Base-by-base conservation (phyloP, 2,329 filamentous ascomycete species). In the Lecanicillium sp. region DNA sequence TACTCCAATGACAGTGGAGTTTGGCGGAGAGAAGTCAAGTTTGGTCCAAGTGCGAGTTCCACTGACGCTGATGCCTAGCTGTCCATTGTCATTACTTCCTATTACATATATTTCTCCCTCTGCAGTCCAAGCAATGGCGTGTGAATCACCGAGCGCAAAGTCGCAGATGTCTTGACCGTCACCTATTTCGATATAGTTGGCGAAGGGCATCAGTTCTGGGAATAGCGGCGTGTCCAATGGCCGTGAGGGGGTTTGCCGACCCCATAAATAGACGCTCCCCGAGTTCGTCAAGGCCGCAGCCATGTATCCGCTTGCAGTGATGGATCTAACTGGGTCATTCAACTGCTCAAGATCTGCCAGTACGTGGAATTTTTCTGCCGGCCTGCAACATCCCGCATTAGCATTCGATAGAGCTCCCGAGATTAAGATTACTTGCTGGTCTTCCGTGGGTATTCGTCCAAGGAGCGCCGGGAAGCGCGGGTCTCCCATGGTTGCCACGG, bases 231-330 rank as follows among this genome's bases (percentile, higher is more conserved):
- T 58, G 4, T 67, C 64, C n/a, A 63, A 61, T 24, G 53, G 55
- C 1, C 51, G 44, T 7, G 58, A 58, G 5, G 52, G 51, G 2
- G 56, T 48, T 14, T 50, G 24, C 37, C 59, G 60, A 2, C 83
- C 82, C 81, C 82, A 86, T 20, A 77, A 59, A 56, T 86, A 86
- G 2, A 84, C 60, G 49, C 79, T 76, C 26, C 74, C 68, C 2
- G 75, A 77, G 10, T 70, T 64, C 0, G 79, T 84, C 36, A 86
- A 55, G 0, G 80, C 81, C 3, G 76, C 78, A 2, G 76, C 63
- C 3, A 74, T 63, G 57, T 81, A 83, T 0, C 81, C 81, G 2
- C 74, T 74, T 3, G 74, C 74, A 4, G 68, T 70, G 21, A 86
- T 64, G 55, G 76, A 78, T 24, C 57, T 65, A 41, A 86, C 71